Percentiles rank a stretch among this genome's conserved stretches.
Evolutionary conservation across 495 filamentous ascomycete genomes (phyloP).

Genomic region (Tetracladium setigerum): DNA sequence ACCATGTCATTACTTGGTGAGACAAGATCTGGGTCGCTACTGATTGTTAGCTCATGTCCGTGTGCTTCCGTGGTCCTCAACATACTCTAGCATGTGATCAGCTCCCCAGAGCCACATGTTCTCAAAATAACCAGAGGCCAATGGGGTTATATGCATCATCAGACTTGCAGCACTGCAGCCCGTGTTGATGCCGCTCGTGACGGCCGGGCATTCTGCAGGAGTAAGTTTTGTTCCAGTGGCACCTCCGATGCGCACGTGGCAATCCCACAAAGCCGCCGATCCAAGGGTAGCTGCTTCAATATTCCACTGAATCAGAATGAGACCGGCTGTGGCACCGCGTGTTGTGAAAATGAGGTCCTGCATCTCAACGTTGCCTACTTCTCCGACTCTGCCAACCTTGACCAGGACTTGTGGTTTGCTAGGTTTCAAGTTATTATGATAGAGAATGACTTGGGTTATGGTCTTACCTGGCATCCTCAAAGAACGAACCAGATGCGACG

Average conservation of each 20-base stretch:
- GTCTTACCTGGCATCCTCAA: constrained; percentile 33
- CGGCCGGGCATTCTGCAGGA: constrained; percentile 46
- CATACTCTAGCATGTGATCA: constrained; percentile 38
- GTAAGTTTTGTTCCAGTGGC: constrained; percentile 58
- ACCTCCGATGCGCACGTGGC: constrained; percentile 64
- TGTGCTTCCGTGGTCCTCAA: not conserved
- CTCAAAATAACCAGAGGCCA: constrained; percentile 53
- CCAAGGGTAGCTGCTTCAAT: constrained; percentile 6
- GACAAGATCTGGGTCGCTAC: constrained; percentile 16
- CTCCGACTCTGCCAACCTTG: constrained; percentile 39
- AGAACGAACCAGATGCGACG: constrained; percentile 39
- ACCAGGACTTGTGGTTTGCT: constrained; percentile 46
- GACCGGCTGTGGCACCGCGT: constrained; percentile 8
- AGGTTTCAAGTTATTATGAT: constrained; percentile 25
- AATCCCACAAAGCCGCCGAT: constrained; percentile 54
- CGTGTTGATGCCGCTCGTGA: constrained; percentile 20
- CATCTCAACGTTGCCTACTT: constrained; percentile 42
- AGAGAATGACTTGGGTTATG: constrained; percentile 21
- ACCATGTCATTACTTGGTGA: constrained; percentile 7
- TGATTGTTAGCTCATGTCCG: constrained; percentile 4
- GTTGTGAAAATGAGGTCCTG: constrained; percentile 19
- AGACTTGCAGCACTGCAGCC: constrained; percentile 52
- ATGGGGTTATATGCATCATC: constrained; percentile 54
- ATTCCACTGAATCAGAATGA: constrained; percentile 26
- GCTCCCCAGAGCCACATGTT: constrained; percentile 64